Conservation (phyloP, 768 basidiomycete genomes). For the Rhodotorula diobovata region DNA sequence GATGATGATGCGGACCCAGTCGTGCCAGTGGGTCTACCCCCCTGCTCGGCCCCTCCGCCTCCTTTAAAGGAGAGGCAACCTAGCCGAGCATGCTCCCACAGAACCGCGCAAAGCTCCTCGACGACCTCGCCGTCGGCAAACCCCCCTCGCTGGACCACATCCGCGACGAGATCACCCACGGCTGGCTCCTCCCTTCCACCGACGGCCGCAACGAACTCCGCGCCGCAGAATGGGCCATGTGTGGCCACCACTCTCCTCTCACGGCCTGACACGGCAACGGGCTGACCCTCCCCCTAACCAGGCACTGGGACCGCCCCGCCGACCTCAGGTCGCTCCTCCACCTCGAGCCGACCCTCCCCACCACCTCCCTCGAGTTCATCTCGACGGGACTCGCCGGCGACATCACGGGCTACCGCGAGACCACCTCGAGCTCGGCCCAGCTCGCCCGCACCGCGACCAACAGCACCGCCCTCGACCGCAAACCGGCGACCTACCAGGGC, state of each 20-base stretch:
- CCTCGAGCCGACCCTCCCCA: slow-evolving; percentile 65
- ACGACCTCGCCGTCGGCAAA: slow-evolving; percentile 58
- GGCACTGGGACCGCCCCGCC: slow-evolving; percentile 34
- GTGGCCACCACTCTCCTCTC: neutral
- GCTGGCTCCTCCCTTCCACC: slow-evolving; percentile 15
- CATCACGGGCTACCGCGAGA: slow-evolving; percentile 77
- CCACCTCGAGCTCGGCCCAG: slow-evolving; percentile 46
- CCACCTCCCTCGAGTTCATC: slow-evolving; percentile 68
- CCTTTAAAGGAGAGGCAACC: no score
- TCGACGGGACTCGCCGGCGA: slow-evolving; percentile 73
- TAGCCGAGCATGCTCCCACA: slow-evolving; percentile 7
- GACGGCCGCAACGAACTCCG: slow-evolving; percentile 27
- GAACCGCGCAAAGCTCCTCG: slow-evolving; percentile 49
- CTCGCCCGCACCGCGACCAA: slow-evolving; percentile 64
- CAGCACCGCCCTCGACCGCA: slow-evolving; percentile 78
- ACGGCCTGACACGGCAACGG: neutral
- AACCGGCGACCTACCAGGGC: slow-evolving; percentile 64
- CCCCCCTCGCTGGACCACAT: slow-evolving; percentile 61
- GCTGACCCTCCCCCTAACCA: neutral
- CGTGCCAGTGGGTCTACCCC: no score
- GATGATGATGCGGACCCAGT: no score
- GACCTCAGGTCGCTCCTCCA: slow-evolving; percentile 60
- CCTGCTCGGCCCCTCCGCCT: no score
- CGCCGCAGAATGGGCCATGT: slow-evolving; percentile 33
- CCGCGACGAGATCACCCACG: slow-evolving; percentile 12